Conservation (phyloP, 1,284 basidiomycete genomes). For the Apiotrichum gracile region DNA sequence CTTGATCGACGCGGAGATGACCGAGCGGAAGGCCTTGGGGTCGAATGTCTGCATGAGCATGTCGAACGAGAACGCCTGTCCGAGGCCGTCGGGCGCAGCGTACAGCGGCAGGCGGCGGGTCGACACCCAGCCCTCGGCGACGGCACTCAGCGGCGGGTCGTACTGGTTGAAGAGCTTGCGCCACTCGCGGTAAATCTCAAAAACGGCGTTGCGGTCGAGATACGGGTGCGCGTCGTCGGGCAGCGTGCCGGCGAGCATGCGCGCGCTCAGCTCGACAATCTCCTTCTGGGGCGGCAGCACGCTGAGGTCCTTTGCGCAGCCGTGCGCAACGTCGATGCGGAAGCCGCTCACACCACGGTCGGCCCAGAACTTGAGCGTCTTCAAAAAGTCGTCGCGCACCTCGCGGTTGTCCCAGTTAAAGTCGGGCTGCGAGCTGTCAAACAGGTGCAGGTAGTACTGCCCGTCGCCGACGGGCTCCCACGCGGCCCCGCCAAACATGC, state of each 20-base stretch:
- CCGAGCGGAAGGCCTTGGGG: constrained; percentile 13
- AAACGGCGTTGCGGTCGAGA: constrained; percentile 34
- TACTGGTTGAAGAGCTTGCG: constrained; percentile 41
- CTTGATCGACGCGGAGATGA: constrained; percentile 25
- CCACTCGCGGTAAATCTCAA: constrained; percentile 37
- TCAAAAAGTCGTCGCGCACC: constrained; percentile 59
- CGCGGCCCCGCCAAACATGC: constrained; percentile 62
- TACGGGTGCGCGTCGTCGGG: constrained; percentile 23
- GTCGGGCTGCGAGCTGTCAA: constrained; percentile 66
- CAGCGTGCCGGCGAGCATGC: constrained; percentile 20
- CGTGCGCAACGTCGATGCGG: constrained; percentile 47
- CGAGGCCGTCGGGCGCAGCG: constrained; percentile 29
- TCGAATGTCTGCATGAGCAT: constrained; percentile 34
- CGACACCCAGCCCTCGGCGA: constrained; percentile 40
- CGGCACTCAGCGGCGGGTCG: constrained; percentile 39
- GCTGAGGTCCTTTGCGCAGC: constrained; percentile 26
- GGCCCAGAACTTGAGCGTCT: constrained; percentile 68
- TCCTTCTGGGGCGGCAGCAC: constrained; percentile 11
- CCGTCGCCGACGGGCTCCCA: constrained; percentile 68
- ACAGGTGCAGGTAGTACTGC: constrained; percentile 68
- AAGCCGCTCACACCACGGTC: constrained; percentile 69
- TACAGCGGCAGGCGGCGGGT: constrained; percentile 33
- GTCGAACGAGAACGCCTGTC: constrained; percentile 43
- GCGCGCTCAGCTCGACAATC: constrained; percentile 6
- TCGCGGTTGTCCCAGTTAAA: constrained; percentile 69